Evolutionary conservation across 495 filamentous ascomycete species (phyloP).

Genomic region (Aspergillus egyptiacus): DNA sequence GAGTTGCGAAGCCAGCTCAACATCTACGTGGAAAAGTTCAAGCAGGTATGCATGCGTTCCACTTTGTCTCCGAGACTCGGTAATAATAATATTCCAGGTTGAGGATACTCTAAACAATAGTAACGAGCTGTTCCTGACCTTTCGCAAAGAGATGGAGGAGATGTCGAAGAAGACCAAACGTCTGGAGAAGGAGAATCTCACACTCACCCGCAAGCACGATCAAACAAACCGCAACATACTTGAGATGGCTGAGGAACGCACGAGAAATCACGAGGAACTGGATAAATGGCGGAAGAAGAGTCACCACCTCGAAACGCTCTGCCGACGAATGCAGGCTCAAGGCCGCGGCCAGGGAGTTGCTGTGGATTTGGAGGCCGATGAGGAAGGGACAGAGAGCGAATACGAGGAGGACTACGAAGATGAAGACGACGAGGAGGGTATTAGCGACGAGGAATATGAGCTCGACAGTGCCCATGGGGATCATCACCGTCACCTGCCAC

Average conservation of each 20-base stretch:
- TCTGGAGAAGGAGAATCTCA: slow-evolving; percentile 92
- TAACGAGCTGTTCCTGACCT: slow-evolving; percentile 96
- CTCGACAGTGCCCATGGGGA: slow-evolving; percentile 49
- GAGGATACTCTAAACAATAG: slow-evolving; percentile 98
- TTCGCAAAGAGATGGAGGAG: slow-evolving; percentile 99
- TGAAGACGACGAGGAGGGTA: slow-evolving; percentile 66
- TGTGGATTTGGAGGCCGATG: slow-evolving; percentile 59
- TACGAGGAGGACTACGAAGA: slow-evolving; percentile 69
- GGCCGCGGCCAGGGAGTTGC: slow-evolving; percentile 62
- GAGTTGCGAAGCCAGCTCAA: slow-evolving; percentile 93
- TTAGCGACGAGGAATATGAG: slow-evolving; percentile 62
- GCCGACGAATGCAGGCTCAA: slow-evolving; percentile 89
- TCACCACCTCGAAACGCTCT: slow-evolving; percentile 85
- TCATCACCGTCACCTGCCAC: slow-evolving; percentile 19
- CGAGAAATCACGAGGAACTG: slow-evolving; percentile 70
- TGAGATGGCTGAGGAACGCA: slow-evolving; percentile 96
- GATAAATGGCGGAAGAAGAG: slow-evolving; percentile 82
- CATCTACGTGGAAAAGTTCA: slow-evolving; percentile 99
- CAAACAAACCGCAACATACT: slow-evolving; percentile 91
- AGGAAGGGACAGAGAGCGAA: slow-evolving; percentile 64
- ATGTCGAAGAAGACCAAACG: slow-evolving; percentile 99
- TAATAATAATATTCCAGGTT: slow-evolving; percentile 55
- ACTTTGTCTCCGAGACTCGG: slow-evolving; percentile 2
- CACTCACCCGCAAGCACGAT: slow-evolving; percentile 86
- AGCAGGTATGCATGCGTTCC: slow-evolving; percentile 80